Evolutionary conservation across 306 rosid genomes (phyloP), one percentile per base, ranked within the genome.

Genomic region (Astragalus membranaceus): DNA sequence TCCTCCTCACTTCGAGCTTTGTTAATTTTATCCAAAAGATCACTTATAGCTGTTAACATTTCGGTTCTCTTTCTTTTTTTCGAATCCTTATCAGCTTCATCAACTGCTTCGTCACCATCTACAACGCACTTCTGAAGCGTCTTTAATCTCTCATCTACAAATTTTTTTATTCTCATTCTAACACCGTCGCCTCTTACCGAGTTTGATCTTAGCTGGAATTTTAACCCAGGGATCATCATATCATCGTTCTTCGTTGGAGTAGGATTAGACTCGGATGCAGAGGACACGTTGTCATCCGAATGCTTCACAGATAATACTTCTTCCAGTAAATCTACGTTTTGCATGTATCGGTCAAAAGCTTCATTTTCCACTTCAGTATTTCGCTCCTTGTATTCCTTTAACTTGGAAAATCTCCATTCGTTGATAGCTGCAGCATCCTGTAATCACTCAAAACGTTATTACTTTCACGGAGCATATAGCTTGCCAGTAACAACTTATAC

Each of bases 341-440:
- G 91, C 90, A 91, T 86, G 91, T 95, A 95, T 36, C 89, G 86
- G 51, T 87, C 96, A 64, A 95, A 89, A 79, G 93, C 88, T 80
- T 89, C 97, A 74, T 87, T 86, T 82, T 91, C 97, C 57, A 68
- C 87, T 80, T 95, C 99, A 56, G 85, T 51, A 72, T 72, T 80
- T 68, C 83, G 83, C 51, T 88, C 96, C 75, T 75, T 90, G 81
- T 80, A 86, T 72, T 91, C 95, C 85, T 79, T 89, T 59, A 95
- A 72, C 88, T 89, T 95, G 78, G 92, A 74, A 83, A 91, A 92
- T 74, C 99, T 95, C 99, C 99, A 91, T 67, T 91, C 96, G 47
- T 95, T 95, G 56, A 88, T 86, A 41, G 87, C 84, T 10, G 83
- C 95, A 37, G 95, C 97, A 78, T 91, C 96, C 99, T 95, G 87